Conservation (phyloP, 2,329 filamentous ascomycete genomes). For the Alternaria sp. region DNA sequence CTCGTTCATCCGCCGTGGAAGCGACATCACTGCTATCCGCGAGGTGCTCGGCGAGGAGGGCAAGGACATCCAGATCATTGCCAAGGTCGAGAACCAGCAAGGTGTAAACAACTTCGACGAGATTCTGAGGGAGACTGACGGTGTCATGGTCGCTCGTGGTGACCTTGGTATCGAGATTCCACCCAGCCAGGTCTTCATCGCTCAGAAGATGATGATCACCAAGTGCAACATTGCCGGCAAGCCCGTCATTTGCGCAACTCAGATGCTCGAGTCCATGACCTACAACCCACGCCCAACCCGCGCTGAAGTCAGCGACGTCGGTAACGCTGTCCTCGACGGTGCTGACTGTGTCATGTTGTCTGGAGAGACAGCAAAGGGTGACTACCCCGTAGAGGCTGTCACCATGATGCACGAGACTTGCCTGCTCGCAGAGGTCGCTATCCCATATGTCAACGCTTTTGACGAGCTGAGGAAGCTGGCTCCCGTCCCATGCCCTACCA, state of each 20-base stretch:
- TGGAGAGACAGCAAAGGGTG: conserved; percentile 97
- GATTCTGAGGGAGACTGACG: conserved; percentile 94
- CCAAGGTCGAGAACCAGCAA: conserved; percentile 99
- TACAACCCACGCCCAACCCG: conserved; percentile 98
- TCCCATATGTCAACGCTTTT: conserved; percentile 95
- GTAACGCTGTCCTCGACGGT: conserved; percentile 96
- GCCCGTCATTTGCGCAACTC: conserved; percentile 97
- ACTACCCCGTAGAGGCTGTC: conserved; percentile 90
- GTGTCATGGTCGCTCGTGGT: conserved; percentile 99
- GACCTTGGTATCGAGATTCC: conserved; percentile 99
- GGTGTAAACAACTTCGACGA: conserved; percentile 99
- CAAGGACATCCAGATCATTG: conserved; percentile 98
- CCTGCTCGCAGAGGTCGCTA: conserved; percentile 94
- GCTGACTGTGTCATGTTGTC: conserved; percentile 99
- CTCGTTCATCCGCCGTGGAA: conserved; percentile 93
- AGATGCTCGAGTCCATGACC: conserved; percentile 99
- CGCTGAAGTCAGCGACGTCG: conserved; percentile 97
- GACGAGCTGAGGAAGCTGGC: conserved; percentile 90
- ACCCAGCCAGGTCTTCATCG: conserved; percentile 96
- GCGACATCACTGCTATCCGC: conserved; percentile 93
- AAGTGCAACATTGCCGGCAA: conserved; percentile 99
- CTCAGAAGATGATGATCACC: conserved; percentile 99
- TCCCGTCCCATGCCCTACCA: conserved; percentile 82
- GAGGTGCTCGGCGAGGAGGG: conserved; percentile 89
- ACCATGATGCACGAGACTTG: conserved; percentile 99